phyloP scores from a whole-genome alignment of 2,329 filamentous ascomycete genomes.

The Pseudogymnoascus sp. region DNA sequence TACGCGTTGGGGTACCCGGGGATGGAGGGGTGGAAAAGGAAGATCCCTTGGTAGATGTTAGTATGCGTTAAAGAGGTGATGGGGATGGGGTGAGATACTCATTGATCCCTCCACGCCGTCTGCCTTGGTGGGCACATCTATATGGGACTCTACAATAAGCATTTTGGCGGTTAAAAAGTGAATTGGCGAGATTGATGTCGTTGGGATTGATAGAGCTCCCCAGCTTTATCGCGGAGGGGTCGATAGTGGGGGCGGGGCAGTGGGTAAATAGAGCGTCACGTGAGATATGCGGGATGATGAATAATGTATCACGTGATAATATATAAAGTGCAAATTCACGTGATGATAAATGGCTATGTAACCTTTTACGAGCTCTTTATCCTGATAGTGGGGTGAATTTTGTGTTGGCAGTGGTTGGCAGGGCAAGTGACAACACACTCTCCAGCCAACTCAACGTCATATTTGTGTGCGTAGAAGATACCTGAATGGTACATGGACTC shows the following conservation, averaged over 20 bases:
- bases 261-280: neutral
- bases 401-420: neutral
- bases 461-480: neutral
- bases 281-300: neutral
- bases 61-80: conserved; percentile 12
- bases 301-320: neutral
- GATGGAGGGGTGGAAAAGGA: conserved; percentile 79
- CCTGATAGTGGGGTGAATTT: neutral
- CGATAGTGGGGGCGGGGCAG: neutral
- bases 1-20: conserved; percentile 80
- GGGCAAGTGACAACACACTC: conserved; percentile 1
- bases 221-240: neutral
- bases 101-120: conserved; percentile 46
- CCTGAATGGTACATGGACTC: neutral
- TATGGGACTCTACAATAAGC: conserved; percentile 51
- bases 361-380: neutral
- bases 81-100: conserved; percentile 34
- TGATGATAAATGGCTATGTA: neutral
- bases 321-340: neutral
- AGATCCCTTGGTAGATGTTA: conserved; percentile 56
- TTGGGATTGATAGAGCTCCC: neutral
- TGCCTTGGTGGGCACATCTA: conserved; percentile 52
- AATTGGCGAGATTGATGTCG: neutral
- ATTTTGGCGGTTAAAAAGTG: conserved; percentile 32
- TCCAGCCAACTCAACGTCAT: conserved; percentile 1